Conservation (phyloP, 176 grass and related monocot species). For the Eragrostis nindensis region DNA sequence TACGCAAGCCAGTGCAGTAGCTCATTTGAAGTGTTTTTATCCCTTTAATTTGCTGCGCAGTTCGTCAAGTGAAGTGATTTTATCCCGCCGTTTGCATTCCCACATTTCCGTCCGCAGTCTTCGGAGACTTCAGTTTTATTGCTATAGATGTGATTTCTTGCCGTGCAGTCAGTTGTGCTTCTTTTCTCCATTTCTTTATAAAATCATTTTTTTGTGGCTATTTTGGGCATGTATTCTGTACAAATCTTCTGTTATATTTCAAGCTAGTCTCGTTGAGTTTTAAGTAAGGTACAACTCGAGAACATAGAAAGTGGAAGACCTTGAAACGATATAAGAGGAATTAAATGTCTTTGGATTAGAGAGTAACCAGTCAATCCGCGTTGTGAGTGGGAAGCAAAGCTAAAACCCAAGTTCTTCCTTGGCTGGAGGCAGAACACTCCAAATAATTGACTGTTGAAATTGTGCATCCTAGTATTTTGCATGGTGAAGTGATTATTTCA, state of each 20-base stretch:
- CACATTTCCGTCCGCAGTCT: conserved; percentile 4
- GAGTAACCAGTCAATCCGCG: neutral
- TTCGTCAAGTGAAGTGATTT: neutral
- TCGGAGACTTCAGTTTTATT: neutral
- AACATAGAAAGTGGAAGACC: neutral
- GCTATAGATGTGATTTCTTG: neutral
- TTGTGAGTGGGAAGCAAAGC: neutral
- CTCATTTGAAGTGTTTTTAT: neutral
- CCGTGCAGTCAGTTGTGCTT: neutral
- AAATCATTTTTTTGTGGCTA: neutral
- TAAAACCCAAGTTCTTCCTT: neutral
- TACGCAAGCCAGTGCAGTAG: neutral
- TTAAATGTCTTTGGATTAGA: neutral
- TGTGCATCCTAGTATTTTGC: neutral
- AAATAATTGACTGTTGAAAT: conserved; percentile 11
- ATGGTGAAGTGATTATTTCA: neutral
- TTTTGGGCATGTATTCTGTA: neutral
- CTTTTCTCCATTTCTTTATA: neutral
- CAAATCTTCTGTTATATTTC: conserved; percentile 1
- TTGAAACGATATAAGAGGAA: neutral
- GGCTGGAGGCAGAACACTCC: neutral
- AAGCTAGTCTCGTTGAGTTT: conserved; percentile 5
- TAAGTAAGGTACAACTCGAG: neutral
- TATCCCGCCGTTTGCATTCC: conserved; percentile 11
- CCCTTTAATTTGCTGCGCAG: neutral